These are phyloP conservation scores for Talinum fruticosum DNA, from an alignment of 148 eudicot genomes.

Conservation along the genomic window DNA sequence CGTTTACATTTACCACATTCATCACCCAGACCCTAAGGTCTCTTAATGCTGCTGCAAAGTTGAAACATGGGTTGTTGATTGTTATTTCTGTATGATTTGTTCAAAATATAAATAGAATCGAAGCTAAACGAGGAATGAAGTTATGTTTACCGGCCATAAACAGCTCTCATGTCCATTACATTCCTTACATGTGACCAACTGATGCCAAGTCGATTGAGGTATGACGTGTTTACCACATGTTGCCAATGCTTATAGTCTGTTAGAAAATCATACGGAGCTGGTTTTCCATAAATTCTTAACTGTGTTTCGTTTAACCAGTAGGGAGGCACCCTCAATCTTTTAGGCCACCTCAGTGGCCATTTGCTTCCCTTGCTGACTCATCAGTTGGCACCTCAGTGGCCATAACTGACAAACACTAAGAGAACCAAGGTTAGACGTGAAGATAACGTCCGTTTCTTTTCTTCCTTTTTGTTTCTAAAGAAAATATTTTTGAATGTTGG, in stretches of 20 bases:
- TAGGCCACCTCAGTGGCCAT: slow-evolving; percentile 77
- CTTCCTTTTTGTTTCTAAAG: too few species aligned
- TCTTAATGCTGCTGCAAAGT: slow-evolving; percentile 84
- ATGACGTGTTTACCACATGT: slow-evolving; percentile 46
- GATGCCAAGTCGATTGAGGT: slow-evolving; percentile 59
- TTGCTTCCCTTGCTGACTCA: slow-evolving; percentile 54
- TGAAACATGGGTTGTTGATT: slow-evolving; percentile 15
- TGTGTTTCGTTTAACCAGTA: slow-evolving; percentile 71
- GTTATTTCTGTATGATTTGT: neutral
- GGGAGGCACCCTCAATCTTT: slow-evolving; percentile 50
- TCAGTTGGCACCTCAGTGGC: slow-evolving; percentile 55
- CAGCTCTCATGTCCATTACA: slow-evolving; percentile 91
- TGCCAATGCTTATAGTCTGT: slow-evolving; percentile 75
- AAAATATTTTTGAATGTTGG: too few species aligned
- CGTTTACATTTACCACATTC: slow-evolving; percentile 69
- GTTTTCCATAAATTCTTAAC: slow-evolving; percentile 77
- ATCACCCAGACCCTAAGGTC: slow-evolving; percentile 69
- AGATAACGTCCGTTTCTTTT: neutral
- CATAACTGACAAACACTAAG: slow-evolving; percentile 69
- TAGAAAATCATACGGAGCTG: slow-evolving; percentile 73
- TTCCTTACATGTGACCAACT: slow-evolving; percentile 73
- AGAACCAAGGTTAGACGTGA: slow-evolving; percentile 37
- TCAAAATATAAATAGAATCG: neutral
- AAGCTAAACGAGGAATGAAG: neutral
- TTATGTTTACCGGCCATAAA: slow-evolving; percentile 67